Base-by-base conservation (phyloP, 2,329 filamentous ascomycete genomes). In the Clarireedia hainanense region DNA sequence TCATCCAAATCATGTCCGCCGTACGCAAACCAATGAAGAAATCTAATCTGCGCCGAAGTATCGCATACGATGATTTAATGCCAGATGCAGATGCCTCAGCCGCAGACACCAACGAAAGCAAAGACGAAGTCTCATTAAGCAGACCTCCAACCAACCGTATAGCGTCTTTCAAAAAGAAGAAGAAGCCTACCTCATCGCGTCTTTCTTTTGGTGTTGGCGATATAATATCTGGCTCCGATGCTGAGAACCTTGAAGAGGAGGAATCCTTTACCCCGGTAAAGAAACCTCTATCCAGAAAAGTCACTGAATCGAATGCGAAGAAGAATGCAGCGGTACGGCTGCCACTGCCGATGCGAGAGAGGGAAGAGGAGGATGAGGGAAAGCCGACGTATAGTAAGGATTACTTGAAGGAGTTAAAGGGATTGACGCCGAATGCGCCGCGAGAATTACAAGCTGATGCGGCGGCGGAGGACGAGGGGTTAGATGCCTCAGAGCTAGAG, bases 361-460 rank as follows among this genome's bases (percentile, higher is more conserved):
- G 49, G 12, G 55, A 76, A n/a, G 73, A 76, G 5, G 79, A 83
- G 14, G 84, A 88, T 85, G 46, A 51, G 52, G 36, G 52, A 15
- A 77, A 86, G 39, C 91, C 90, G 0, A 86, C 75, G 57, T 97
- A 99, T 69, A 95, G 81, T 74, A 88, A 88, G 66, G 89, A 95
- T 64, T 89, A 92, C 62, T 77, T 99, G 20, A 84, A 88, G 36
- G 89, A 96, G 69, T 77, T 99, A 14, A 89, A 90, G 60, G 87
- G 84, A 57, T 91, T 89, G 12, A 96, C 91, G 0, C 91, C 90
- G 0, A 89, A 85, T 24, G 91, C 88, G 0, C 91, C 91, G 0
- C 85, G 82, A 60, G 80, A 88, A 57, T 66, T 85, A 1, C 58
- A 75, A 6, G 69, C 72, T 26, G 71, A 70, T 26, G 70, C 71